Base-by-base conservation (phyloP, 2,329 filamentous ascomycete genomes). In the Cercospora sp. region DNA sequence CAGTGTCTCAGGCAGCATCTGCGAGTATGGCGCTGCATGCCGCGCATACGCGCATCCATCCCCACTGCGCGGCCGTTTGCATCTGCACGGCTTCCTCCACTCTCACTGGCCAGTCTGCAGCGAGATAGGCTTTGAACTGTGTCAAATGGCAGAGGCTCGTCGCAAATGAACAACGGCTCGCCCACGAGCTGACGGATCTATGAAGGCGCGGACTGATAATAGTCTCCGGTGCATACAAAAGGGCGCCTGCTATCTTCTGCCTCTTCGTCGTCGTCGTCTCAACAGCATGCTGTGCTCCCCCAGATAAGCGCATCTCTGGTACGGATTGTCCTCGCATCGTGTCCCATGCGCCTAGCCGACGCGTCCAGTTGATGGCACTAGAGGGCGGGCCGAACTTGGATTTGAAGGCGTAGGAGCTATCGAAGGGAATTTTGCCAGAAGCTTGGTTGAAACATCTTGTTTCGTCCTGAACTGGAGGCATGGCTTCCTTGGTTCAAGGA, bases 331-430 rank as follows among this genome's bases (percentile, higher is more conserved):
- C 23, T 16, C 48, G 53, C 55, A 53, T 65, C 26, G 60, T 67
- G 65, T 64, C 55, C 63, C 60, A 62, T 63, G 65, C 65, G 36
- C 28, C 60, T 60, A 60, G 63, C 65, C 65, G 65, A 63, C 40
- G 65, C 65, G 23, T 30, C 48, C 48, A 55, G 13, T 55, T 26
- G 48, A 55, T 23, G 48, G 48, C 48, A 55, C 48, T 55, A 55
- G 30, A 51, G 12, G 45, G 20, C 48, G 48, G 48, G 48, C 48
- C 48, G 48, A 30, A 55, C 23, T 55, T 55, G 48, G 23, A 42
- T 23, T 53, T 23, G 48, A 26, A 53, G 48, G 48, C 48, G 48
- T 53, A 28, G 48, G 48, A 53, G 48, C 48, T 55, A 55, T 55
- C 48, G 48, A 55, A 55, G 23, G 48, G 48, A 55, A 55, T 30